Evolutionary conservation across 164 flowering plant genomes (phyloP).

Genomic region (Vitis rotundifolia): DNA sequence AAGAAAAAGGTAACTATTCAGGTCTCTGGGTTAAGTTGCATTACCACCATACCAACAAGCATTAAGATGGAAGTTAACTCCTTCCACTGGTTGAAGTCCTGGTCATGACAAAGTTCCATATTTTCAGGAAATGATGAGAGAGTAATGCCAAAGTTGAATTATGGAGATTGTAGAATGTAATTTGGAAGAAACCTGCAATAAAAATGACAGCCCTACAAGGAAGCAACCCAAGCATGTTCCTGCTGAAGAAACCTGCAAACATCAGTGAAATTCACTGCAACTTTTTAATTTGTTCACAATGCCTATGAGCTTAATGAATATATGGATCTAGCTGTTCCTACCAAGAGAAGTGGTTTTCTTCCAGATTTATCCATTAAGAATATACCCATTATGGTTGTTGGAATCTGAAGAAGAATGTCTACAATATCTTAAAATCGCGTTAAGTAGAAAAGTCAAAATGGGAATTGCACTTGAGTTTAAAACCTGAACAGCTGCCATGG

Average conservation of each 20-base stretch:
- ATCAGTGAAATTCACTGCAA: background rate
- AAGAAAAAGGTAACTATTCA: background rate
- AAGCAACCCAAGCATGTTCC: conserved; percentile 32
- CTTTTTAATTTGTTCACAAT: too few relatives aligned
- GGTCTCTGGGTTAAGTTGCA: background rate
- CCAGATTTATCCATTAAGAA: conserved; percentile 39
- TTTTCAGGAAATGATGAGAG: background rate
- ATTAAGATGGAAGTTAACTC: conserved; percentile 20
- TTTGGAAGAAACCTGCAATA: conserved; percentile 29
- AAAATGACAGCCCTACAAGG: conserved; percentile 32
- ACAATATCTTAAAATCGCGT: background rate
- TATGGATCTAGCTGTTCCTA: background rate
- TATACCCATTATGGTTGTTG: conserved; percentile 10
- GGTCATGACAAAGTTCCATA: background rate
- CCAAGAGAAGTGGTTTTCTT: conserved; percentile 45
- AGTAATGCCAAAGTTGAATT: background rate
- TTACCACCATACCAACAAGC: conserved; percentile 25
- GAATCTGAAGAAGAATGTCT: conserved; percentile 24
- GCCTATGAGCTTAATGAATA: too few relatives aligned
- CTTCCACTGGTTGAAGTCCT: conserved; percentile 3
- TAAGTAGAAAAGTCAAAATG: too few relatives aligned
- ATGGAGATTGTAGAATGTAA: background rate
- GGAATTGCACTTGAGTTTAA: background rate
- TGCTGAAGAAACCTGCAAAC: conserved; percentile 36
- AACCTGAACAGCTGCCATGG: conserved; percentile 35